Evolutionary conservation across 2,329 filamentous ascomycete genomes (phyloP), one percentile per base, ranked within the genome.

Genomic region (Aspergillus unguis): DNA sequence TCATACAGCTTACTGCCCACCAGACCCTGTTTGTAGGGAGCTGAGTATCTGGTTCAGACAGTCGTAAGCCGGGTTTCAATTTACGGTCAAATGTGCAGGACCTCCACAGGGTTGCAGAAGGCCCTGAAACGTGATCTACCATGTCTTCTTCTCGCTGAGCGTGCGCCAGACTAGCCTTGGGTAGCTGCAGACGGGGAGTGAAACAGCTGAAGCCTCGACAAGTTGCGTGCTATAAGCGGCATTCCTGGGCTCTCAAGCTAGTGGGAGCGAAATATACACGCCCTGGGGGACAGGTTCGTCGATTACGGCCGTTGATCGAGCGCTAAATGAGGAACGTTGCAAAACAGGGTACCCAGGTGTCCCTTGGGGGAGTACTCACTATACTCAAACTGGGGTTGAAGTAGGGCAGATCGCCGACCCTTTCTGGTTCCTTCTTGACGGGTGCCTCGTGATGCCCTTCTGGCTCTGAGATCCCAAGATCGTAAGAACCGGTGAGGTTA

Each of bases 161-260:
- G 53, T 59, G 52, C 58, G 45, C 57, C 54, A 52, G 56, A 41
- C 60, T 56, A 51, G 55, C 44, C 38, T 63, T 65, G 65, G 63
- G 55, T 68, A 64, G 56, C 59, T 60, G 62, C 64, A 67, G 61
- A 53, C 55, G 52, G 49, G 37, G 53, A 58, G 65, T 70, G 64
- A 62, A 65, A 68, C 64, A 58, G 46, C 52, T 55, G 55, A 64
- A 58, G 56, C 63, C 66, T 70, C 67, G 67, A 69, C 55, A 57
- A 62, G 50, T 48, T 54, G 27, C 56, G 56, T 59, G 54, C 57
- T 55, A 60, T 50, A 46, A 50, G 53, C 55, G 57, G 35, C 43
- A 41, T 46, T 55, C 50, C 52, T 46, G 48, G 17, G 53, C 28
- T 11, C 44, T 46, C 26, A 33, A 35, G 44, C 32, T 37, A 37